Base-by-base conservation (phyloP, 441 rosid species). In the Biscutella laevigata region DNA sequence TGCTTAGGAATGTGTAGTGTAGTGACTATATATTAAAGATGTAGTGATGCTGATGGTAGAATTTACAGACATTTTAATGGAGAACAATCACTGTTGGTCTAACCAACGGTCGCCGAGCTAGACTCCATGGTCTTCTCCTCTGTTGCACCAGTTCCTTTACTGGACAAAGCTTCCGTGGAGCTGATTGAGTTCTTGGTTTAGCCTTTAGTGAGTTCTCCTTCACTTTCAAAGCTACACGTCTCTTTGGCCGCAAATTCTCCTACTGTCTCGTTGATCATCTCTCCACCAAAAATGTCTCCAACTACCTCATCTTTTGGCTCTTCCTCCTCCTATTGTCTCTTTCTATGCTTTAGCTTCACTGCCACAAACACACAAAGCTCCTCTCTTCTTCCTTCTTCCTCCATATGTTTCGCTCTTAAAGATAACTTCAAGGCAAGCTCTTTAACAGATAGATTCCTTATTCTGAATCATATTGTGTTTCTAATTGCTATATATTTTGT, bases 181-280 rank as follows among this genome's bases (percentile, higher is more conserved):
- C 78, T 0, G 83, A 79, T 30, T 86, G 89, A 4, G 71, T 82
- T 0, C 27, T 82, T 56, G 89, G 89, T 26, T 54, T 82, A 64
- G 76, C 74, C 54, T 24, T 70, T 36, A 46, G 58, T 24, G 58
- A 71, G 12, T 58, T 61, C 65, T 71, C 89, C n/a, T 77, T 82
- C 29, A 61, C 78, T 5, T 11, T 70, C 3, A 75, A 45, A 36
- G 78, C 73, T 15, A 57, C 68, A 7, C 50, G 25, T 6, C 29
- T 12, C 5, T 68, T 68, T 5, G 80, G 70, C 0, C 58, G 68
- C 7, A 74, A 69, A 30, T 82, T 82, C 67, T 77, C 83, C 0
- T 82, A 79, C 50, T 82, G 89, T 53, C 71, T 79, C 0, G 80
- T 82, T 21, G 82, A 79, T 59, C 89, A 72, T 53, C 54, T 71